Evolutionary conservation across 257 asterid species (phyloP).

Genomic region (Knoxia roxburghii): DNA sequence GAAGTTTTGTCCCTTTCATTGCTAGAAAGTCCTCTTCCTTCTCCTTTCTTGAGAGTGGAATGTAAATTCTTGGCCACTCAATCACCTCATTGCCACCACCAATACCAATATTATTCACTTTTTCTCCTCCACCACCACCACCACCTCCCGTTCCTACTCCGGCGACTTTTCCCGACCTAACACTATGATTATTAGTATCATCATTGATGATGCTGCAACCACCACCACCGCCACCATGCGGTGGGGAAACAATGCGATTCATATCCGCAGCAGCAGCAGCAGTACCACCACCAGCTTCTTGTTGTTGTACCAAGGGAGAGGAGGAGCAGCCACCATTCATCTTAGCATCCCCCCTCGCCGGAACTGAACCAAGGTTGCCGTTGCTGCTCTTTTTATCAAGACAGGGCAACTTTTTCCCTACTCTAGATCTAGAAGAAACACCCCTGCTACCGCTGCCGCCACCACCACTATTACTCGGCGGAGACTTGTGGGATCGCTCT

Average conservation of each 20-base stretch:
- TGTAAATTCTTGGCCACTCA: slow-evolving; percentile 64
- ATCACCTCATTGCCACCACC: slow-evolving; percentile 22
- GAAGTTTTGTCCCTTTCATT: slow-evolving; percentile 83
- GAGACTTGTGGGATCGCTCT: slow-evolving; percentile 25
- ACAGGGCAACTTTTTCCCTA: slow-evolving; percentile 16
- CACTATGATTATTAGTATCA: not conserved
- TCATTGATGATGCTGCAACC: slow-evolving; percentile 4
- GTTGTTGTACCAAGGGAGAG: not conserved
- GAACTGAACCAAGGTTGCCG: not conserved
- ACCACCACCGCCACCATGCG: slow-evolving; percentile 8
- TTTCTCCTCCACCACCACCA: no score
- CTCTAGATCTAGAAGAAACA: slow-evolving; percentile 27
- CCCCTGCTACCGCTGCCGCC: slow-evolving; percentile 13
- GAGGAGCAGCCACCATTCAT: slow-evolving; percentile 17
- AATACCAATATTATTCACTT: slow-evolving; percentile 39
- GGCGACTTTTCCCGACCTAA: slow-evolving; percentile 3
- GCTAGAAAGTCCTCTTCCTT: slow-evolving; percentile 77
- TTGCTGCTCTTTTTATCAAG: slow-evolving; percentile 12
- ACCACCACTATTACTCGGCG: slow-evolving; percentile 10
- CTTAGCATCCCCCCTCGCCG: slow-evolving; percentile 16
- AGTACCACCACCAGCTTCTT: not conserved
- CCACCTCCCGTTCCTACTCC: slow-evolving; percentile 22
- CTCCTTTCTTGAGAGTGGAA: slow-evolving; percentile 65
- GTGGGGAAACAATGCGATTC: slow-evolving; percentile 9
- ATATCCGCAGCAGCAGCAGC: not conserved